phyloP scores from a whole-genome alignment of 495 filamentous ascomycete species.

The Trichoderma orchidacearum region DNA sequence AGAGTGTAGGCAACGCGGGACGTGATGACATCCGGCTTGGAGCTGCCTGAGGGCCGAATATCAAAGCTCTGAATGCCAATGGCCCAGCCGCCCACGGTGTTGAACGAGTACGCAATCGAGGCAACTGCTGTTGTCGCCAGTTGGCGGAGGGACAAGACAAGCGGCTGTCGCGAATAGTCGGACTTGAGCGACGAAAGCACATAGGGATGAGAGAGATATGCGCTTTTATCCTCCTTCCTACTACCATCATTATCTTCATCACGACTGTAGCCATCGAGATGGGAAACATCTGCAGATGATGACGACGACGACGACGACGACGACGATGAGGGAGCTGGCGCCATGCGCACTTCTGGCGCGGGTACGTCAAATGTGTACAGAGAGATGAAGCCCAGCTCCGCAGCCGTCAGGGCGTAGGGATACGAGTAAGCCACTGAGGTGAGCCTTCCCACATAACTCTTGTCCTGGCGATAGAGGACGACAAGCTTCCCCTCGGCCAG shows the following conservation, averaged over 20 bases:
- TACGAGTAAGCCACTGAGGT: slow-evolving; percentile 59
- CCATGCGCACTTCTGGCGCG: slow-evolving; percentile 1
- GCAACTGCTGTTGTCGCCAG: slow-evolving; percentile 48
- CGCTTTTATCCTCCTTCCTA: neutral
- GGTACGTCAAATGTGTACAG: slow-evolving; percentile 50
- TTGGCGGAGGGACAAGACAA: slow-evolving; percentile 63
- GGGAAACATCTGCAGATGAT: no score
- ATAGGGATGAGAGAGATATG: slow-evolving; percentile 22
- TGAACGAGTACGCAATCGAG: slow-evolving; percentile 74
- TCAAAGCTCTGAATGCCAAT: slow-evolving; percentile 82
- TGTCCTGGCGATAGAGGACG: slow-evolving; percentile 38
- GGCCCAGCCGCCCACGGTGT: slow-evolving; percentile 64
- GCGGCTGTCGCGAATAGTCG: slow-evolving; percentile 62
- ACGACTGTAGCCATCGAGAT: no score
- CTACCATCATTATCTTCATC: neutral
- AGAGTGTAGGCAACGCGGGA: slow-evolving; percentile 29
- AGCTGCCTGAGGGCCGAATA: slow-evolving; percentile 23
- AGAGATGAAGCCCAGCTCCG: slow-evolving; percentile 54
- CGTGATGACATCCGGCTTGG: slow-evolving; percentile 29
- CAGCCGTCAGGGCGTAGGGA: slow-evolving; percentile 71
- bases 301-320: no score
- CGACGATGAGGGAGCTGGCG: no score
- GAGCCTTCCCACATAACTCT: slow-evolving; percentile 49
- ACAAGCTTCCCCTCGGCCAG: slow-evolving; percentile 25
- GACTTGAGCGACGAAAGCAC: slow-evolving; percentile 73